A percentile compares a stretch with the other conserved stretches of the same genome.
Evolutionary conservation across 768 basidiomycete species (phyloP).

Genomic region (Tremella yokohamensis): DNA sequence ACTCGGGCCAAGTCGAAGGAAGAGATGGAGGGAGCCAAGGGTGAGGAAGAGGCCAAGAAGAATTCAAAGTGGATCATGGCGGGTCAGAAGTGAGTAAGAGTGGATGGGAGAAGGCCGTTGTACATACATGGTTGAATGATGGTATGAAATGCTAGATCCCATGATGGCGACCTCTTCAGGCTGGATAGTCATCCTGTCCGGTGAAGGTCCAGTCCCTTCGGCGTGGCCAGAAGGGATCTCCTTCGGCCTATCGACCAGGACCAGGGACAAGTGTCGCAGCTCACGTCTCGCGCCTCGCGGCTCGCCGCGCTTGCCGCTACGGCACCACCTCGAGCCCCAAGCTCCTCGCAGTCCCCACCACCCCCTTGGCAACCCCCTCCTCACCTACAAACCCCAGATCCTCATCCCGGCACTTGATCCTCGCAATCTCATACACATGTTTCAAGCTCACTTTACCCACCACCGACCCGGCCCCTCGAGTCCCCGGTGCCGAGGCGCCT

Average conservation of each 20-base stretch:
- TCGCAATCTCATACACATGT: conserved; percentile 97
- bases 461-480: conserved; percentile 10
- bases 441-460: conserved; percentile 69
- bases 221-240: too few relatives aligned
- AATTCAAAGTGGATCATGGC: conserved; percentile 38
- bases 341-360: conserved; percentile 82
- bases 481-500: conserved; percentile 64
- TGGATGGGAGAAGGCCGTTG: neutral
- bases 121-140: too few relatives aligned
- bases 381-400: conserved; percentile 80
- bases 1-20: conserved; percentile 22
- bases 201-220: too few relatives aligned
- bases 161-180: too few relatives aligned
- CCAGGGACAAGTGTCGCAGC: too few relatives aligned
- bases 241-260: too few relatives aligned
- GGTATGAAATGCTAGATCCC: too few relatives aligned
- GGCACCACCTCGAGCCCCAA: conserved; percentile 87
- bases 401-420: conserved; percentile 88
- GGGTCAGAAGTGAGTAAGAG: conserved; percentile 13
- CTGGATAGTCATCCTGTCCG: too few relatives aligned
- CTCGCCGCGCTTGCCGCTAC: conserved; percentile 50
- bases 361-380: conserved; percentile 80
- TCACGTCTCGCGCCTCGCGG: too few relatives aligned
- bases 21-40: conserved; percentile 27
- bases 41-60: conserved; percentile 46